Evolutionary conservation across 805 yeast species (phyloP), one percentile per base, ranked within the genome.

Genomic region (Debaryomyces maramus): DNA sequence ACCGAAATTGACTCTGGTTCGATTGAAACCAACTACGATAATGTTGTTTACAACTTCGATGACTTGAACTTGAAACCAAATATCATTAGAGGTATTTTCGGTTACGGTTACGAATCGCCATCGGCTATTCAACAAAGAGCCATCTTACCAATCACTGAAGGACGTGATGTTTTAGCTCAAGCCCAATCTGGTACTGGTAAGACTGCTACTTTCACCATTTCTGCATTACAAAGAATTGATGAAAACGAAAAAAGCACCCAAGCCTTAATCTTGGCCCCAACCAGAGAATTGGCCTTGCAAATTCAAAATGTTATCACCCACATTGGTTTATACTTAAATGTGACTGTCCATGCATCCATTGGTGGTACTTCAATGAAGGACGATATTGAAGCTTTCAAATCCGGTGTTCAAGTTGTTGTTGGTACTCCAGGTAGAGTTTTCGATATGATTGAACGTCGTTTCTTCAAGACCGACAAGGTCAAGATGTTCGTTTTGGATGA

Each of bases 361-460:
- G 99, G 99, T 69, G 99, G 99, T 65, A 91, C 95, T 47, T 79
- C 88, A 45, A 78, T 88, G 64, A 81, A 82, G 46, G 93, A 89
- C 51, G 99, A 93, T 73, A 76, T 86, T 50, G 85, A 83, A 65
- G 88, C 86, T 51, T 79, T 93, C 63, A 77, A 78, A 58, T 79
- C 80, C 49, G 96, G 95, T 53, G 95, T 86, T 50, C 97, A 91
- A 72, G 78, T 91, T 44, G 95, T 93, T 43, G 91, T 89, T 57
- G 99, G 98, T 63, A 93, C 99, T 44, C 99, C 99, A 55, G 99
- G 99, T 61, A 83, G 99, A 73, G 97, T 93, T 50, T 80, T 75
- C 58, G 98, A 93, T 68, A 88, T 93, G 91, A 90, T 93, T 62
- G 86, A 87, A 70, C 81, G 97, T 65, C 78, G 96, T 59, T 76